Base-by-base conservation (phyloP, 1,284 basidiomycete species). In the Wallemia ichthyophaga region DNA sequence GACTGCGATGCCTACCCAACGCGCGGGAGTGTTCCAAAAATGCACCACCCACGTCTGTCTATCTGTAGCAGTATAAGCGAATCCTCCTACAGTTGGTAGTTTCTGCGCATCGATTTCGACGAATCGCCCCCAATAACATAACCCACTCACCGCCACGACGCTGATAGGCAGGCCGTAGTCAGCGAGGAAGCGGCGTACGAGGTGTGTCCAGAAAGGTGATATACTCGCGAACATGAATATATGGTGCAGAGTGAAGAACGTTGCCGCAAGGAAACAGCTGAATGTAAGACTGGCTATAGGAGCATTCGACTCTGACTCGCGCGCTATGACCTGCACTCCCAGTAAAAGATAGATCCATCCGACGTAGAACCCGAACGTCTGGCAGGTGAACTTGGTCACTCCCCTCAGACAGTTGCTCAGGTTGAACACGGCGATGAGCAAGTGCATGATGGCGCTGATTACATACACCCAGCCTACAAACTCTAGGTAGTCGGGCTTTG, bases 351-450 rank as follows among this genome's bases (percentile, higher is more conserved):
- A 91, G 1, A 88, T 71, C 56, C 68, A 61, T 21, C 66, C 70
- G 2, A 89, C 85, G 67, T 88, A 88, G 69, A 91, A 88, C 1
- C 89, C 87, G 66, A 92, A 92, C 0, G 88, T 94, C 64, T 94
- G 85, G 66, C 85, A 89, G 1, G 87, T 85, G 72, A 95, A 76
- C 15, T 86, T 74, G 0, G 88, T 91, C 25, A 92, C 85, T 66
- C 85, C 88, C 74, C 76, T 78, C 31, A 88, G 73, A 62, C 84
- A 82, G 65, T 83, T 82, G 64, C 82, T 84, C 73, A 78, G 82
- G 64, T 95, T 94, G 57, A 87, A 74, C 2, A 81, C 71, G 1
- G 91, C 85, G 7, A 84, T 83, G 57, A 88, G 68, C 79, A 85
- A 92, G 67, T 95, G 91, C 60, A 92, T 75, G 54, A 89, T 87